These are phyloP conservation scores for Clausena lansium DNA, from an alignment of 345 rosid species.

Conservation along the genomic window DNA sequence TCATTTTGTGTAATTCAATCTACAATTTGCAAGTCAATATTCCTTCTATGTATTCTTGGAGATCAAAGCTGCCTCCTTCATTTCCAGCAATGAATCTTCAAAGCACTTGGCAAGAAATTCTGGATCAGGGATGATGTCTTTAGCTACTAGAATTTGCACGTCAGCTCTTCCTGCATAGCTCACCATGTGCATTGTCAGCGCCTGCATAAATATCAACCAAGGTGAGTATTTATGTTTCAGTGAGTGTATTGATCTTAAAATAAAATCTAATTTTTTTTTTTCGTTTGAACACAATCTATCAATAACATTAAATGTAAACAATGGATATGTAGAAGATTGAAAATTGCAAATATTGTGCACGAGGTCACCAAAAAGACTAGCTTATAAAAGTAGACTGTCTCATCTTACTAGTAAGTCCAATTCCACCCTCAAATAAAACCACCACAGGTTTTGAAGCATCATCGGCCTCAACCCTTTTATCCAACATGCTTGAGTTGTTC, in stretches of 20 bases:
- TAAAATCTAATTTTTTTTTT: neutral
- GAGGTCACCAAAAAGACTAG: no score
- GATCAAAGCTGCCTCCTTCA: slow-evolving; percentile 45
- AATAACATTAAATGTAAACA: no score
- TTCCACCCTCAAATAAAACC: no score
- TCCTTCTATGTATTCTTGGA: neutral
- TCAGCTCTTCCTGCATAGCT: slow-evolving; percentile 64
- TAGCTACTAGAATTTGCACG: slow-evolving; percentile 60
- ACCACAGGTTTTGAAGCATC: no score
- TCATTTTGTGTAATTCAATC: neutral
- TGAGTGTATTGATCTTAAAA: neutral
- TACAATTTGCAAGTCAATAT: neutral
- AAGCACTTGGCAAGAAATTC: slow-evolving; percentile 59
- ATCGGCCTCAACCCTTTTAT: no score
- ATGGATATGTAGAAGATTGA: no score
- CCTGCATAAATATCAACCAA: slow-evolving; percentile 26
- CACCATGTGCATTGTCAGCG: slow-evolving; percentile 65
- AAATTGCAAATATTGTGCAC: no score
- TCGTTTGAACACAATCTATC: no score
- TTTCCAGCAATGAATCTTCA: slow-evolving; percentile 49
- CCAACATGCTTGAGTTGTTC: no score
- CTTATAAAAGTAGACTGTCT: no score
- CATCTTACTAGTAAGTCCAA: no score
- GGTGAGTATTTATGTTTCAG: neutral
- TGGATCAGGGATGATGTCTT: slow-evolving; percentile 64